These are phyloP conservation scores for Teratosphaeria destructans DNA, from an alignment of 2,329 filamentous ascomycete genomes.

Conservation along the genomic window DNA sequence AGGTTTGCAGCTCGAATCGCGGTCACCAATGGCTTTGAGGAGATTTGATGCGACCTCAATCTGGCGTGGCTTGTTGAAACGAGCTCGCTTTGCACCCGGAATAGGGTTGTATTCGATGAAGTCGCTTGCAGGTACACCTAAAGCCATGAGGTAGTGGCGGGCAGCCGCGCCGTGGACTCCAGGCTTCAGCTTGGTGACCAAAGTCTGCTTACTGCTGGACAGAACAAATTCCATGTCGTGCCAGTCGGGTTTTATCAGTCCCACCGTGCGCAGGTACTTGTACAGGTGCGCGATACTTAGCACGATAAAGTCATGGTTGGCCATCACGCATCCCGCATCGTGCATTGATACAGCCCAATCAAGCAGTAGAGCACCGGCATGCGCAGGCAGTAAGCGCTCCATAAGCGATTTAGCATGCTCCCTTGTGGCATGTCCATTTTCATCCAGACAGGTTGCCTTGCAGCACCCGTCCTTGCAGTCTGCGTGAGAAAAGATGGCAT, in stretches of 20 bases:
- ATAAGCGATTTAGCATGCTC: not conserved
- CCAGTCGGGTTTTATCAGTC: constrained; percentile 2
- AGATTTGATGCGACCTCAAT: not conserved
- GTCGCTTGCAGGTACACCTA: not conserved
- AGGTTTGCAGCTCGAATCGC: not conserved
- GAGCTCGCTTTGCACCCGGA: not conserved
- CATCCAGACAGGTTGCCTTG: not conserved
- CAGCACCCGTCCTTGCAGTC: not conserved
- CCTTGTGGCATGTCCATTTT: not conserved
- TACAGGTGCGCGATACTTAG: constrained; percentile 7
- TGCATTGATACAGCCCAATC: constrained; percentile 3
- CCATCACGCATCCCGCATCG: not conserved
- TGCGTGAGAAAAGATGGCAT: not conserved
- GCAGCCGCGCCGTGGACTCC: not conserved
- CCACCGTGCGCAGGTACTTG: not conserved
- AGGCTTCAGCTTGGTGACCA: not conserved
- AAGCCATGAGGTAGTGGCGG: not conserved
- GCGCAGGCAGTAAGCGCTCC: constrained; percentile 2
- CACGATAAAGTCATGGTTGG: constrained; percentile 1
- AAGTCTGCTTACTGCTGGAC: not conserved
- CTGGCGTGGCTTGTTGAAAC: not conserved
- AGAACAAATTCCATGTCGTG: constrained; percentile 8
- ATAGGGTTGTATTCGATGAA: not conserved
- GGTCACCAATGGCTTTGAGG: not conserved
- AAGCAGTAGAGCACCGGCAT: not conserved